These are phyloP conservation scores for Xylaria acuta DNA, from an alignment of 495 filamentous ascomycete species.

Conservation along the genomic window DNA sequence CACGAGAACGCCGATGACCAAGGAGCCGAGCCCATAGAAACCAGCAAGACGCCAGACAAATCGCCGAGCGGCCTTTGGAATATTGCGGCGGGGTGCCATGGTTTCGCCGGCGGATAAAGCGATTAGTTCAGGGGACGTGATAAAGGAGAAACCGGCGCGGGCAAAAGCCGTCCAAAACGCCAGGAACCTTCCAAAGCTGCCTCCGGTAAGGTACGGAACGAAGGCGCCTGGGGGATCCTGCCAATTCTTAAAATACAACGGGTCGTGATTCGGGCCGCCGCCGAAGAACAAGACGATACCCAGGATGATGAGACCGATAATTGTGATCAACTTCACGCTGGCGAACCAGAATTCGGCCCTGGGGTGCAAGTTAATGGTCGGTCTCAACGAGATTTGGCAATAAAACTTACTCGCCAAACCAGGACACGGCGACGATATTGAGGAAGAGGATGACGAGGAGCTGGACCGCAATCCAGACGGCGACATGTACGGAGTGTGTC, in stretches of 20 bases:
- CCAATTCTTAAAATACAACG: slow-evolving; percentile 73
- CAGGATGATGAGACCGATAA: slow-evolving; percentile 72
- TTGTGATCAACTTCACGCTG: slow-evolving; percentile 72
- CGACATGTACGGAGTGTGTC: slow-evolving; percentile 55
- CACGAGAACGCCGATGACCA: slow-evolving; percentile 73
- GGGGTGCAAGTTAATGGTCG: slow-evolving; percentile 6
- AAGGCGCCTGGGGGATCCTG: slow-evolving; percentile 71
- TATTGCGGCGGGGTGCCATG: slow-evolving; percentile 74
- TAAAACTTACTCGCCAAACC: slow-evolving; percentile 59
- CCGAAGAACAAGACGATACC: slow-evolving; percentile 75
- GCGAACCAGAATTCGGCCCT: slow-evolving; percentile 68
- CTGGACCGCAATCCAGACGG: slow-evolving; percentile 66
- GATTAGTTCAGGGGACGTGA: slow-evolving; percentile 57
- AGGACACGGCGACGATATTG: slow-evolving; percentile 56
- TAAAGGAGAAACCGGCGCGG: slow-evolving; percentile 56
- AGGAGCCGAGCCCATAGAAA: slow-evolving; percentile 74
- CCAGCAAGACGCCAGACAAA: slow-evolving; percentile 73
- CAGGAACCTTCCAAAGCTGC: slow-evolving; percentile 56
- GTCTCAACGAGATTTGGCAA: not conserved
- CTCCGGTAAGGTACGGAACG: slow-evolving; percentile 59
- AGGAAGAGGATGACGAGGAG: slow-evolving; percentile 50
- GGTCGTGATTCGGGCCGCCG: slow-evolving; percentile 62
- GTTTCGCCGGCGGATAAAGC: slow-evolving; percentile 78
- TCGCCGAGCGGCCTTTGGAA: slow-evolving; percentile 74
- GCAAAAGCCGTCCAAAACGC: slow-evolving; percentile 56